Evolutionary conservation across 2,329 filamentous ascomycete species (phyloP), one percentile per base, ranked within the genome.

Genomic region (Thelonectria blattea): DNA sequence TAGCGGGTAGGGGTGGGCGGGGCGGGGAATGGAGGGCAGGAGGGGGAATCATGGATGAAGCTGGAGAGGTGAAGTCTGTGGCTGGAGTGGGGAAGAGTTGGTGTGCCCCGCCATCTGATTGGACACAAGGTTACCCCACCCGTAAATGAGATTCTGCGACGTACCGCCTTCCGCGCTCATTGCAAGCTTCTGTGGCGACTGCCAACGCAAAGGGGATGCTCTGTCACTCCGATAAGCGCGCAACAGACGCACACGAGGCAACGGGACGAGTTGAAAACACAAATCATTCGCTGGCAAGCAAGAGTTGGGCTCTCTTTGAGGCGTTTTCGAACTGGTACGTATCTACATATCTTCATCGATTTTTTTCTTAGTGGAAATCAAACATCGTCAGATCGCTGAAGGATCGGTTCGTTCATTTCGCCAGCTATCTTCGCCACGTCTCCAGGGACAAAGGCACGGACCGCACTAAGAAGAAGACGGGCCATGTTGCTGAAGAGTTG

Each of bases 61-160:
- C 34, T 37, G 34, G 12, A 37, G 15, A 37, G 15, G 12, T 37
- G 34, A 37, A 48, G 58, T 56, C 34, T 60, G 58, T 60, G 58
- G 58, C 58, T 60, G 52, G 52, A 42, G 58, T 60, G 58, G 58
- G 20, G 58, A 56, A 48, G 48, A 34, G 47, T 30, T 45, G 48
- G 24, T 56, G 58, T 60, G 58, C 47, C 52, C 43, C 43, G 42
- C 27, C 18, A 30, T 48, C 52, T 56, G 47, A 60, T 60, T 60
- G 58, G 58, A 11, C 30, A 51, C 41, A 27, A 27, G 20, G 42
- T 22, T 22, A 20, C 42, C 24, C 48, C 57, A 48, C 58, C 45
- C 42, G 45, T 37, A 54, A 39, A 49, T 45, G 50, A 54, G 49
- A 30, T 27, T 41, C 43, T 47, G 27, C 45, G 15, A 22, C 43